phyloP scores from a whole-genome alignment of 805 yeast genomes.

The Kuraishia ogatae region DNA sequence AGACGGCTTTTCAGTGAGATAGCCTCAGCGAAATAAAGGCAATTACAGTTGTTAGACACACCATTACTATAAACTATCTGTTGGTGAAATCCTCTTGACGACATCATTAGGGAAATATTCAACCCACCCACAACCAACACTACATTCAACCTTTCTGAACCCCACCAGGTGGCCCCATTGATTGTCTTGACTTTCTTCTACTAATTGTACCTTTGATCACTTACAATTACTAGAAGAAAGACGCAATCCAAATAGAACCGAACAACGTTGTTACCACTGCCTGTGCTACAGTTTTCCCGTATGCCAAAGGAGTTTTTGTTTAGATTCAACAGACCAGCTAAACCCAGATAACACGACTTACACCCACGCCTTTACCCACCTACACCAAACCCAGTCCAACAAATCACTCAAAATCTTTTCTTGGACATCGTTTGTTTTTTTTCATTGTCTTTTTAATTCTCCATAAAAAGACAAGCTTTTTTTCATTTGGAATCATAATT shows the following conservation, averaged over 20 bases:
- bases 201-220: neutral
- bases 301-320: constrained; percentile 4
- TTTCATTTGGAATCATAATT: constrained; percentile 6
- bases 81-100: no score
- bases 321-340: constrained; percentile 4
- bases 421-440: constrained; percentile 16
- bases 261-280: constrained; percentile 1
- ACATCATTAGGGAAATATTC: no score
- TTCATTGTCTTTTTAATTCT: constrained; percentile 9
- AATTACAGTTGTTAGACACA: no score
- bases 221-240: neutral
- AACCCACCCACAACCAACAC: neutral
- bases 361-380: constrained; percentile 6
- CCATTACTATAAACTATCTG: no score
- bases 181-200: neutral
- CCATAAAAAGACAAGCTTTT: constrained; percentile 2
- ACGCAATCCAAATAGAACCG: neutral
- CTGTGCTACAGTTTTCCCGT: constrained; percentile 1
- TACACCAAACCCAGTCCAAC: neutral
- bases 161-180: neutral
- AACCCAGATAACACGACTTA: constrained; percentile 19
- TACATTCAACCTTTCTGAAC: neutral
- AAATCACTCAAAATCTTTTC: neutral
- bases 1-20: neutral
- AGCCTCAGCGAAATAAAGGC: neutral